Conservation (phyloP, 2,329 filamentous ascomycete species). For the Aspergillus ustus region DNA sequence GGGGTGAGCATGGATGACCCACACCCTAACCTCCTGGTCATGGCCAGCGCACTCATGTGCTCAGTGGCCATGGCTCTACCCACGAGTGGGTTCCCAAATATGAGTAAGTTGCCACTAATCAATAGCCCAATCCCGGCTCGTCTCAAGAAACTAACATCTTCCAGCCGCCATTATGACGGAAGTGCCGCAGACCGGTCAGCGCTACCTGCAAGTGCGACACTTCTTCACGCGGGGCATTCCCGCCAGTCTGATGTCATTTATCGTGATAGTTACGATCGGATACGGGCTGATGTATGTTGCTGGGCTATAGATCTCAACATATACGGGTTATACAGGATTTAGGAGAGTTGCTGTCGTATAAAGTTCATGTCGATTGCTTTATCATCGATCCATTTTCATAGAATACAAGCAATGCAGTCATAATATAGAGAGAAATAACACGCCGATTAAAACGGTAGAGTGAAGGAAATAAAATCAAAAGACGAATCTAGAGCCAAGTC, state of each 20-base stretch:
- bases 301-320: slow-evolving; percentile 57
- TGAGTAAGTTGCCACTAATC: slow-evolving; percentile 73
- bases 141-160: slow-evolving; percentile 17
- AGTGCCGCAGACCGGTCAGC: slow-evolving; percentile 83
- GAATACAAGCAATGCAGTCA: slow-evolving; percentile 15
- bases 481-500: slow-evolving; percentile 7
- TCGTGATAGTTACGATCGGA: slow-evolving; percentile 83
- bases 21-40: slow-evolving; percentile 91
- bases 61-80: slow-evolving; percentile 96
- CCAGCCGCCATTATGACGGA: slow-evolving; percentile 99
- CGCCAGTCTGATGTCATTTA: slow-evolving; percentile 78
- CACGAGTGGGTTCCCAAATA: slow-evolving; percentile 96
- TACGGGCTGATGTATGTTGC: slow-evolving; percentile 86
- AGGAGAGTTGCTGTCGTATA: background rate
- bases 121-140: background rate
- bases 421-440: slow-evolving; percentile 14
- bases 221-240: slow-evolving; percentile 95
- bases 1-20: slow-evolving; percentile 84
- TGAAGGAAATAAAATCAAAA: background rate
- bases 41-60: slow-evolving; percentile 95
- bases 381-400: slow-evolving; percentile 9
- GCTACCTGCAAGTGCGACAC: slow-evolving; percentile 90
- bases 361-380: background rate
- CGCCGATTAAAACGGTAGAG: slow-evolving; percentile 12
- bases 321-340: background rate